Percentiles rank a stretch among this genome's conserved stretches.
phyloP scores from a whole-genome alignment of 2,329 filamentous ascomycete genomes.

The Neurospora crassa region DNA sequence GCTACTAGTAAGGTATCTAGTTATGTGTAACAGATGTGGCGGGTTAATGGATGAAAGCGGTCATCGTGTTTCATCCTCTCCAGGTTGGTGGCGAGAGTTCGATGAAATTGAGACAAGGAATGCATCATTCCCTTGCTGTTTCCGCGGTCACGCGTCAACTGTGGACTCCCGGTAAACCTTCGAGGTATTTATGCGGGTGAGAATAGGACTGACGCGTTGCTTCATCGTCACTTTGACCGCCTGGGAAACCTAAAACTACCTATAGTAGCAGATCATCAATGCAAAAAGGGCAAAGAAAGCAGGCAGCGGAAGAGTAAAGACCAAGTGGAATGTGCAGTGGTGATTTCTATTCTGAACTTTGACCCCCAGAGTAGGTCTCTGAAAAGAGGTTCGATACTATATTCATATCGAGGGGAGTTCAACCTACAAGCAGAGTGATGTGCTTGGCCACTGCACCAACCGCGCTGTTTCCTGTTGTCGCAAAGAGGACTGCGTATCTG shows the following conservation, averaged over 20 bases:
- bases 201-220: neutral
- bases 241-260: neutral
- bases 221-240: neutral
- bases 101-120: neutral
- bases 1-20: neutral
- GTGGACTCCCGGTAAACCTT: neutral
- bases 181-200: neutral
- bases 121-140: neutral
- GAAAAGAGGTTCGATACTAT: too few species aligned
- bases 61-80: neutral
- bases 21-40: neutral
- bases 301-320: neutral
- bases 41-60: neutral
- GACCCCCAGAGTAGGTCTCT: neutral
- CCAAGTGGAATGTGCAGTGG: too few species aligned
- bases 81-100: neutral
- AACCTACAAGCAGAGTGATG: neutral
- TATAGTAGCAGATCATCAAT: neutral
- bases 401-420: neutral
- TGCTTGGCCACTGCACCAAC: neutral
- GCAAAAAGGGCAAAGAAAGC: neutral
- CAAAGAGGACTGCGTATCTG: neutral
- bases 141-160: neutral
- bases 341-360: neutral
- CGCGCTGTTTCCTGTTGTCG: neutral